Evolutionary conservation across 2,329 filamentous ascomycete genomes (phyloP).

Genomic region (Balansia obtecta): DNA sequence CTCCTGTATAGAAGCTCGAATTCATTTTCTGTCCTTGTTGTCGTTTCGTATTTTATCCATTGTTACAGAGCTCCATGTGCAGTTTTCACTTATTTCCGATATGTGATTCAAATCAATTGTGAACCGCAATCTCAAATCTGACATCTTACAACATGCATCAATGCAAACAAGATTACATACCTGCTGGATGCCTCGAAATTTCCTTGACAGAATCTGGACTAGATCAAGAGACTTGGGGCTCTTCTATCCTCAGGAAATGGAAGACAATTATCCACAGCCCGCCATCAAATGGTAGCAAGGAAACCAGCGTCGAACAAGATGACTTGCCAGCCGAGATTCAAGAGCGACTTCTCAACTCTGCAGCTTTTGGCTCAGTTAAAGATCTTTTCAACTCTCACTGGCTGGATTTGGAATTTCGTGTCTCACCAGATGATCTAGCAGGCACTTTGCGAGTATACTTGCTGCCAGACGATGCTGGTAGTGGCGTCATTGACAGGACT

Average conservation of each 20-base stretch:
- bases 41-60: not conserved
- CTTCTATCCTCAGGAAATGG: slow-evolving; percentile 14
- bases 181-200: slow-evolving; percentile 27
- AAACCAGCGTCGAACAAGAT: slow-evolving; percentile 7
- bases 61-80: not conserved
- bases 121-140: not conserved
- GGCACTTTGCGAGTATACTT: slow-evolving; percentile 43
- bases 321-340: slow-evolving; percentile 14
- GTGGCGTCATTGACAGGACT: slow-evolving; percentile 37
- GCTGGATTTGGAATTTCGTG: slow-evolving; percentile 30
- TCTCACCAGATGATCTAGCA: slow-evolving; percentile 9
- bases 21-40: not conserved
- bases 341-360: slow-evolving; percentile 15
- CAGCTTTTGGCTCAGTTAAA: slow-evolving; percentile 13
- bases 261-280: slow-evolving; percentile 6
- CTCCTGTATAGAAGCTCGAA: too few species aligned
- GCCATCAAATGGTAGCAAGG: not conserved
- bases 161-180: slow-evolving; percentile 22
- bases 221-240: slow-evolving; percentile 8
- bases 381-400: slow-evolving; percentile 25
- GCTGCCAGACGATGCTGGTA: slow-evolving; percentile 52
- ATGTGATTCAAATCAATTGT: not conserved
- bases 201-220: slow-evolving; percentile 9
- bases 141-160: slow-evolving; percentile 7
- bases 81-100: not conserved